phyloP scores from a whole-genome alignment of 495 filamentous ascomycete species.

The Rhypophila decipiens region DNA sequence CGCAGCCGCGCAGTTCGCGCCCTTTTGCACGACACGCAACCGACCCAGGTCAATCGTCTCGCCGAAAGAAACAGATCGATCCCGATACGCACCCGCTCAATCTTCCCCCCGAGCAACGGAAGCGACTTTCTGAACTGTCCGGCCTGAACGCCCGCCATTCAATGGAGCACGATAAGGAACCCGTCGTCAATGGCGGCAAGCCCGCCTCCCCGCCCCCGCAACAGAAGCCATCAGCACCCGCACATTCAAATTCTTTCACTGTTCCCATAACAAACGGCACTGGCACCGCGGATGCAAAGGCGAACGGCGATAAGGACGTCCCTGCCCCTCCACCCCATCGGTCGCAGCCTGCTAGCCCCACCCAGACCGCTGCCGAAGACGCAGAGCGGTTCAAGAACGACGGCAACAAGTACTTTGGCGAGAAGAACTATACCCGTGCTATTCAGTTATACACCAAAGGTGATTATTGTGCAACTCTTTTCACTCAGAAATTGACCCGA shows the following conservation, averaged over 20 bases:
- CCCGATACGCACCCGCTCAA: slow-evolving; percentile 77
- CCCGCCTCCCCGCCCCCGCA: slow-evolving; percentile 37
- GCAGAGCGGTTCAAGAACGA: slow-evolving; percentile 85
- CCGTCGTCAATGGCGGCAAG: slow-evolving; percentile 41
- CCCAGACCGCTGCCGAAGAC: slow-evolving; percentile 53
- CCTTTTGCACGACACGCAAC: slow-evolving; percentile 33
- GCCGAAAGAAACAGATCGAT: slow-evolving; percentile 50
- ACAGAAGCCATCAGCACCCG: slow-evolving; percentile 22
- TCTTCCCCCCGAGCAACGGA: slow-evolving; percentile 76
- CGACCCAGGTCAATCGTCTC: slow-evolving; percentile 25
- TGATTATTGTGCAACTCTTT: slow-evolving; percentile 23
- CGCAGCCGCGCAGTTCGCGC: slow-evolving; percentile 32
- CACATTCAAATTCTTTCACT: slow-evolving; percentile 30
- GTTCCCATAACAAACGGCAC: slow-evolving; percentile 50
- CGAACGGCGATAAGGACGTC: slow-evolving; percentile 33
- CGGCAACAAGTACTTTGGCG: slow-evolving; percentile 95
- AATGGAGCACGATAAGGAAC: slow-evolving; percentile 79
- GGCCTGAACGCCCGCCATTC: slow-evolving; percentile 59
- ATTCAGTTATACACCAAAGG: slow-evolving; percentile 93
- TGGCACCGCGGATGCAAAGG: slow-evolving; percentile 17
- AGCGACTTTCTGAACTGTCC: slow-evolving; percentile 63
- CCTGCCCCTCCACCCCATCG: slow-evolving; percentile 79
- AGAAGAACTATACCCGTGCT: slow-evolving; percentile 75
- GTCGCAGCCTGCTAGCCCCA: slow-evolving; percentile 54
- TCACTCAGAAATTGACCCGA: not conserved